Evolutionary conservation across 495 filamentous ascomycete species (phyloP), one percentile per base, ranked within the genome.

Genomic region (Neurospora hispaniola): DNA sequence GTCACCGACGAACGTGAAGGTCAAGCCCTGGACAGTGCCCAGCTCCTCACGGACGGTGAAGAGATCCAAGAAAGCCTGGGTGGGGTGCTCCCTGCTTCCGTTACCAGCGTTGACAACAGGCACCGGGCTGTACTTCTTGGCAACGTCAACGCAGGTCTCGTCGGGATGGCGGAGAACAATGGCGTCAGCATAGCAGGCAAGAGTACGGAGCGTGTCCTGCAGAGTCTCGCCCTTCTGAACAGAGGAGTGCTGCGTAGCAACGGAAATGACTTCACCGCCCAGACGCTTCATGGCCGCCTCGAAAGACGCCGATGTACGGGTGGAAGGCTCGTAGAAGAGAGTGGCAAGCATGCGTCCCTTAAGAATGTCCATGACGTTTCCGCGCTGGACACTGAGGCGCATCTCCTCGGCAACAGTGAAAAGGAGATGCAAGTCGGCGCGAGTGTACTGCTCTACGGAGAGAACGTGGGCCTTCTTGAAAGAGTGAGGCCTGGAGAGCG

Each of bases 31-130:
- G 70, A 98, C 95, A 5, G 93, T 97, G 71, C 96, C 96, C 23
- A 98, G 87, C 83, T 99, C 96, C 82, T 99, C 94, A 71, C 96
- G 91, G 81, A 99, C 98, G 44, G 96, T 99, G 86, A 97, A 98
- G 75, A 99, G 89, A 78, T 99, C 96, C n/a, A 98, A 87, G 89
- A 99, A 94, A 5, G 96, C 96, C 82, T 99, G 96, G 0, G 96
- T 98, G 4, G 96, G 96, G 82, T 99, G 96, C 84, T 99, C 96
- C 75, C 92, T 87, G 81, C 90, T 92, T 72, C 96, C 96, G 79
- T 98, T 99, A 69, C 96, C 96, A 75, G 93, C 96, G 79, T 99
- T 99, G 85, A 99, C 94, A 79, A 99, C 89, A 2, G 96, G 96
- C 2, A 97, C 93, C 38, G 89, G 89, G 46, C 92, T 93, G 84